Evolutionary conservation across 805 yeast species (phyloP).

Genomic region (Myxozyma monticola): DNA sequence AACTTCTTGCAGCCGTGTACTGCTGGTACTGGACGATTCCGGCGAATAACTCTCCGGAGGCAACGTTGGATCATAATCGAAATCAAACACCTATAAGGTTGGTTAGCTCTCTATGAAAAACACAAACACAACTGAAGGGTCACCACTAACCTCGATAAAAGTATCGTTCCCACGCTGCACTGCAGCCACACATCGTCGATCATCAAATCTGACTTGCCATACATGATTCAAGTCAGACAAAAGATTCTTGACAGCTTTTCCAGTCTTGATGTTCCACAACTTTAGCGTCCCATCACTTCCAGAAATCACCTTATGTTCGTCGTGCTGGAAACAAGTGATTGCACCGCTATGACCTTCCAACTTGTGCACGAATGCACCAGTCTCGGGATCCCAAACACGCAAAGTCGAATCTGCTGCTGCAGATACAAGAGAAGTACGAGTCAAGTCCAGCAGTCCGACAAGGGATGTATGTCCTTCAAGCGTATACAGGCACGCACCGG

Average conservation of each 20-base stretch:
- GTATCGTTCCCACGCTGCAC: slow-evolving; percentile 73
- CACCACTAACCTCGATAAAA: slow-evolving; percentile 85
- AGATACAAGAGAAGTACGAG: slow-evolving; percentile 74
- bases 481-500: slow-evolving; percentile 67
- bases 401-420: slow-evolving; percentile 96
- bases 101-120: not conserved
- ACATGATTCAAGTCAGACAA: slow-evolving; percentile 77
- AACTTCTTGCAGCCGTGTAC: too few relatives aligned
- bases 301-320: slow-evolving; percentile 77
- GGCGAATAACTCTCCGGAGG: not conserved
- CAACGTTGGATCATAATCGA: slow-evolving; percentile 24
- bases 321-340: slow-evolving; percentile 90
- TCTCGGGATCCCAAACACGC: slow-evolving; percentile 87
- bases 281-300: slow-evolving; percentile 88
- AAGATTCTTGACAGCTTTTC: slow-evolving; percentile 68
- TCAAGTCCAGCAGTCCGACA: slow-evolving; percentile 81
- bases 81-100: slow-evolving; percentile 14
- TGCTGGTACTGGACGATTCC: not conserved
- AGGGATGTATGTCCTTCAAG: slow-evolving; percentile 86
- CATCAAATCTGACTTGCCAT: slow-evolving; percentile 92
- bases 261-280: slow-evolving; percentile 81
- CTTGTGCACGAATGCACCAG: slow-evolving; percentile 64
- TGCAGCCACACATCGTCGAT: slow-evolving; percentile 84
- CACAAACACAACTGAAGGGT: too few relatives aligned
- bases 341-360: slow-evolving; percentile 78